Base-by-base conservation (phyloP, 2,329 filamentous ascomycete genomes). In the Cladosporium sp. region DNA sequence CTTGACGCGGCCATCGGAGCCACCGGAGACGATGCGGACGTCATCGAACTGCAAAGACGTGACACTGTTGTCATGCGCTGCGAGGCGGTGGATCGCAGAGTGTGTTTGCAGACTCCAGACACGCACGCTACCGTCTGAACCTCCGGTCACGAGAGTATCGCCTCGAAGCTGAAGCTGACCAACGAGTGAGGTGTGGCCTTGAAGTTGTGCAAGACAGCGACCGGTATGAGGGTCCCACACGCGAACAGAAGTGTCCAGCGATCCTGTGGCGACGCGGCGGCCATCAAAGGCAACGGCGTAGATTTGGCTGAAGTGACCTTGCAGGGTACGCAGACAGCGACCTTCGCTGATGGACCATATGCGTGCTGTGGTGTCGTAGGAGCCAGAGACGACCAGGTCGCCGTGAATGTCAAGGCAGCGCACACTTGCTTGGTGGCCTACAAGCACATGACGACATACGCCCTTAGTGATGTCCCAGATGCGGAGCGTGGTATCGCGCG, bases 311-410 rank as follows among this genome's bases (percentile, higher is more conserved):
- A 97, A 99, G 75, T 99, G 94, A 0, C 94, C 94, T 45, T 88
- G 87, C 39, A 99, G 81, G 0, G 92, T 97, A 65, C 93, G 88
- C 57, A 97, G 78, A 73, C 94, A 99, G 63, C 91, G 87, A 30
- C 94, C 94, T 75, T 97, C 90, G 1, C 91, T 96, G 55, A 99
- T 97, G 73, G 90, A 97, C 94, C 94, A 99, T 59, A 99, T 93
- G 67, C 92, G 88, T 20, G 94, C 94, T 20, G 91, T 97, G 6
- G 94, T 97, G 73, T 99, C 94, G 75, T 99, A 99, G 74, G 92
- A 96, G 59, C 94, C 94, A 30, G 92, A 97, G n/a, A 99, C 94
- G 40, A 97, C 90, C 64, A 96, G 86, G 75, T 99, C 93, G 57
- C 92, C 94, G 72, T 96, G 91, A 68, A 97, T 96, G 71, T 96